Base-by-base conservation (phyloP, 768 basidiomycete genomes). In the Pleurotus platypus region DNA sequence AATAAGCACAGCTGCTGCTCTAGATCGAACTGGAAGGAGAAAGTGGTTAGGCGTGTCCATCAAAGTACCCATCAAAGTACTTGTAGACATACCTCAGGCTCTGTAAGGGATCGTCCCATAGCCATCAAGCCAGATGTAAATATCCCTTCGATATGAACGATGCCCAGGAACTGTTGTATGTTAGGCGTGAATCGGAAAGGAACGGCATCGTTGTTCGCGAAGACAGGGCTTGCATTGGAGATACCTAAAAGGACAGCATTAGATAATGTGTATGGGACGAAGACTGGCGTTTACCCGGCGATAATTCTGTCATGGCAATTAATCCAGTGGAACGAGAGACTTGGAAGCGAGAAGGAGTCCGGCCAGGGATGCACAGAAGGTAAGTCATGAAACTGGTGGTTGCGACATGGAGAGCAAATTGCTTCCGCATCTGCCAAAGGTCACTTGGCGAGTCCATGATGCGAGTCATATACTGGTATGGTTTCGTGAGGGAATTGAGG, bases 121-220 rank as follows among this genome's bases (percentile, higher is more conserved):
- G 94, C 90, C 80, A 97, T 89, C 50, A 96, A 85, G 3, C 90
- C 86, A 6, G 90, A 82, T 0, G 92, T 86, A 42, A 99, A 75
- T 38, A 97, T 73, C 6, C 96, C 97, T 69, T 99, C 97, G 1
- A 87, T 90, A 42, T 91, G 88, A 55, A 92, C 82, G 1, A 90
- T 89, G 1, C 92, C 93, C 38, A 98, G 73, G 75, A 99, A 95
- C 60, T 83, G 80, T 71, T 99, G 97, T 76, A 99, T 84, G 71
- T 97, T 98, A 3, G 94, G 94, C 3, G 97, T 98, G 61, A 96
- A 84, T 38, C 97, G 88, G 89, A 99, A 99, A 0, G 97, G 97
- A 4, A 98, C 94, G 2, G 86, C 79, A 63, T 99, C 97, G 62
- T 77, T 85, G 15, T 90, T 89, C 12, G 82, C 81, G 66, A 93